Conservation (phyloP, 2,329 filamentous ascomycete species). For the Lasiodiplodia citricola region DNA sequence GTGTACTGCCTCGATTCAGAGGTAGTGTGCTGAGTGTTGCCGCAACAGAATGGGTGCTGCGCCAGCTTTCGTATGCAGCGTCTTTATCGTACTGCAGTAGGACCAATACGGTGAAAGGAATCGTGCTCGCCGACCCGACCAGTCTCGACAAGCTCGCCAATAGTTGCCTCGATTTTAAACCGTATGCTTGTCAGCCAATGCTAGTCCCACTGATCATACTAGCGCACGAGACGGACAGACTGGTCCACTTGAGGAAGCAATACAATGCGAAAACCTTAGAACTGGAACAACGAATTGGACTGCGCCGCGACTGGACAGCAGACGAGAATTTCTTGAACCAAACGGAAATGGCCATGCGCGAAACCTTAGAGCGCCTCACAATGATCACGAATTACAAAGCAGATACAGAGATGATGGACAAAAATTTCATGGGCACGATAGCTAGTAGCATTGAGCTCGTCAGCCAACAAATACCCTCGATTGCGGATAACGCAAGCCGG, state of each 20-base stretch:
- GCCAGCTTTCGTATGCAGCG: not conserved
- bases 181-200: not conserved
- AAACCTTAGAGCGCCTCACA: not conserved
- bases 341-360: not conserved
- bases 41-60: not conserved
- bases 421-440: not conserved
- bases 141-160: not conserved
- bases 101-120: not conserved
- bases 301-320: not conserved
- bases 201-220: not conserved
- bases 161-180: not conserved
- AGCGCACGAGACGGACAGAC: not conserved
- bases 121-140: not conserved
- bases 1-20: not conserved
- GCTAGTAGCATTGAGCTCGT: not conserved
- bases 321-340: not conserved
- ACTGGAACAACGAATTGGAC: not conserved
- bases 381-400: constrained; percentile 8
- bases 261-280: not conserved
- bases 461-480: not conserved
- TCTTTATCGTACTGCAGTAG: not conserved
- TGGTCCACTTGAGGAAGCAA: not conserved
- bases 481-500: not conserved
- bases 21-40: not conserved
- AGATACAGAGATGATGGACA: not conserved